Base-by-base conservation (phyloP, 2,329 filamentous ascomycete genomes). In the Hortaea werneckii region DNA sequence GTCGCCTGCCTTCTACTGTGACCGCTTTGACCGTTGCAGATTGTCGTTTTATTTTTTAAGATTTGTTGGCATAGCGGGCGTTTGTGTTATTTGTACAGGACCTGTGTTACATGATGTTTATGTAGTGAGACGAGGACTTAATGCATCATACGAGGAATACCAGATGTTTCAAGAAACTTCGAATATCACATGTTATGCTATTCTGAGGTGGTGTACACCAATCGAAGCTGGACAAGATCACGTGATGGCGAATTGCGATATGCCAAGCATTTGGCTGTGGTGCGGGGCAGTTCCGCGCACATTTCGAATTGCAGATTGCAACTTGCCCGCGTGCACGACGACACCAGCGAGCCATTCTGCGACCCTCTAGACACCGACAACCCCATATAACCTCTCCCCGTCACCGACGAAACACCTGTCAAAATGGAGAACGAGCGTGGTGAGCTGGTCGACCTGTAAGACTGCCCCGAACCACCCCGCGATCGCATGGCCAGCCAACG, bases 351-450 rank as follows among this genome's bases (percentile, higher is more conserved):
- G 9, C 28, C 20, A 11, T 35, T 11, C 32, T 12, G 39, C 37
- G 30, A 35, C 43, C 40, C 43, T 29, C 35, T n/a, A 20, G 26
- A 42, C 43, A 34, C 44, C 38, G 41, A 41, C 41, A 48, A 37
- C 11, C n/a, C 53, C 35, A 30, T 45, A 43, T 35, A 44, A 55
- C 48, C 52, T 37, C 41, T 48, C 51, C 30, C 27, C 43, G 43
- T 44, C 40, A 51, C 47, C 50, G 43, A 54, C 54, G 64, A 56
- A 64, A 65, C 61, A 62, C 63, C 47, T 40, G 47, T 50, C 46
- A 89, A 80, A 76, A 98, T 96, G 92, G 92, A 98, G 82, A 98
- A 98, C 88, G 92, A 96, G 80, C 88, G 88, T 78, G 90, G 90
- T 78, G 88, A 96, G 76, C 89, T 95, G 77, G 92, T 96, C 74